Conservation (phyloP, 1,284 basidiomycete genomes). For the Fistulina hepatica region DNA sequence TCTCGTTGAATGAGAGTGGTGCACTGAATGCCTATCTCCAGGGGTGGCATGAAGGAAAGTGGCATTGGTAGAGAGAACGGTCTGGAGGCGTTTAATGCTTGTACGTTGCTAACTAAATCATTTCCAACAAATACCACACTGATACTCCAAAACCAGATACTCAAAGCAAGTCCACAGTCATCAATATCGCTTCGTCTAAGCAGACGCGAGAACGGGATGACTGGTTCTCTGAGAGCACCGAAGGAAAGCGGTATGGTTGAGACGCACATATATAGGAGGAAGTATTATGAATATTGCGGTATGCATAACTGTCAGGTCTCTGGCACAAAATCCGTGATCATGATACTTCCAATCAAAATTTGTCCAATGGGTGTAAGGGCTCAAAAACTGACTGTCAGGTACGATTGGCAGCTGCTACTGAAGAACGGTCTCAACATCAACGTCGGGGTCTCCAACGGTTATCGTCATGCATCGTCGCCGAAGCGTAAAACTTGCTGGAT, state of each 20-base stretch:
- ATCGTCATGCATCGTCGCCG: too few relatives aligned
- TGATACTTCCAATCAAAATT: too few relatives aligned
- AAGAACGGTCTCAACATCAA: too few relatives aligned
- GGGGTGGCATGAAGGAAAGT: slow-evolving; percentile 81
- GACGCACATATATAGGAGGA: background rate
- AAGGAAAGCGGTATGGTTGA: slow-evolving; percentile 47
- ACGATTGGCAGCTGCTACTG: too few relatives aligned
- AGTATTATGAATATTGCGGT: background rate
- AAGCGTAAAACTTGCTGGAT: too few relatives aligned
- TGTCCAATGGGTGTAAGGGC: too few relatives aligned
- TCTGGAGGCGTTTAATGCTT: slow-evolving; percentile 64
- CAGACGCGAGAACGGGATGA: slow-evolving; percentile 53
- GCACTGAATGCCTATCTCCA: slow-evolving; percentile 18
- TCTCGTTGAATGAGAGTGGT: background rate
- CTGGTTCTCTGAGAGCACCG: slow-evolving; percentile 59
- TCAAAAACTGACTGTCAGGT: too few relatives aligned
- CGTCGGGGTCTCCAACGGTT: too few relatives aligned
- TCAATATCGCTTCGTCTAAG: slow-evolving; percentile 53
- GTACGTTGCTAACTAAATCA: slow-evolving; percentile 30
- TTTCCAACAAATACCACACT: slow-evolving; percentile 1
- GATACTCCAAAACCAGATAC: slow-evolving; percentile 40
- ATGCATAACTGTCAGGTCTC: background rate
- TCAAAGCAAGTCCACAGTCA: slow-evolving; percentile 68
- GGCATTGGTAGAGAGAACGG: slow-evolving; percentile 78
- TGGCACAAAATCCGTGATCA: too few relatives aligned